Evolutionary conservation across 306 rosid genomes (phyloP), one percentile per base, ranked within the genome.

Genomic region (Dryas alaskensis): DNA sequence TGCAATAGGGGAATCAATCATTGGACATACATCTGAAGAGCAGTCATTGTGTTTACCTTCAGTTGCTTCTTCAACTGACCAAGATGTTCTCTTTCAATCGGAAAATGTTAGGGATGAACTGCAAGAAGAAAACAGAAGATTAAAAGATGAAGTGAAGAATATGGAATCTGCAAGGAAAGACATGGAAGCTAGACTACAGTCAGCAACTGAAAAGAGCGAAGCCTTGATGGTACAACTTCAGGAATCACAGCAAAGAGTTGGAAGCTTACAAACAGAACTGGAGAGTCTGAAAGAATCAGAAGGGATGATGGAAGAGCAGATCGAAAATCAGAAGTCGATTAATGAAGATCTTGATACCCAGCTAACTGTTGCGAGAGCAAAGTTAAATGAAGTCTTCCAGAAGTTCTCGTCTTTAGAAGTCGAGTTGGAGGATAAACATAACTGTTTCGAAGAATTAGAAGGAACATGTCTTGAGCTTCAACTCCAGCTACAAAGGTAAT

Each of bases 401-500:
- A 90, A 85, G 79, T 83, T 87, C 76, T 88, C 93, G 0, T 90
- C 93, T 27, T 73, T 90, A 54, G 97, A 90, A 89, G 84, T 85
- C 44, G 92, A 88, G 70, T 74, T 90, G 69, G 97, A 88, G 78
- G 92, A 85, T 53, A 90, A 88, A 60, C 90, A 83, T 75, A 83
- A 65, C 80, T 83, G 89, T 47, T 88, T 84, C 1, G 93, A 90
- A 81, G 97, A 90, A 60, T 72, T 88, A 71, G 97, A 90, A 84
- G 79, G 90, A 49, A 88, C 92, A 6, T 90, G 97, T 76, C 89
- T 90, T 27, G 97, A 90, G 76, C 97, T 90, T 80, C 93, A 90
- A 81, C 97, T 90, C 65, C 97, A 90, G 77, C 83, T 88, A n/a
- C 93, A 90, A 82, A 90, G 93, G 97, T 90, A 82, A 80, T 13